phyloP scores from a whole-genome alignment of 2,329 filamentous ascomycete species.

The Penicillium sp. region DNA sequence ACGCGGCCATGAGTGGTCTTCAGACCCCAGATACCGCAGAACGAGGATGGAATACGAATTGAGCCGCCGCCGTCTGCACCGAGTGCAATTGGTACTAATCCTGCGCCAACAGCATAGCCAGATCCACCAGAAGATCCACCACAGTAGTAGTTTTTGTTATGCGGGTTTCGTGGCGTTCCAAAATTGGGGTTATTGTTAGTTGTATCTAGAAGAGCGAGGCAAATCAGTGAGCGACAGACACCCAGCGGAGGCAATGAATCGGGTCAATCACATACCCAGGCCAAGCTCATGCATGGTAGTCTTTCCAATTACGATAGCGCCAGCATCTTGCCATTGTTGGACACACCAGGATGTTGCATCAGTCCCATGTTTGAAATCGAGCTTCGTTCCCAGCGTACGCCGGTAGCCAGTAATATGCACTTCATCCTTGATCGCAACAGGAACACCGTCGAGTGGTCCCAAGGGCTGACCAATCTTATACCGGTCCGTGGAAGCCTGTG shows the following conservation, averaged over 20 bases:
- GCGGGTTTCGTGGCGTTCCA: constrained; percentile 77
- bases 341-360: constrained; percentile 71
- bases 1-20: constrained; percentile 77
- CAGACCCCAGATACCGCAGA: constrained; percentile 80
- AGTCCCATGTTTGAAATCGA: constrained; percentile 57
- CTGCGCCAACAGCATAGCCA: constrained; percentile 69
- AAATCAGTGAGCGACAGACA: not conserved
- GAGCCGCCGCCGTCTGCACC: constrained; percentile 78
- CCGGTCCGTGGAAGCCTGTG: constrained; percentile 71
- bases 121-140: constrained; percentile 81
- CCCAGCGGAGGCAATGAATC: not conserved
- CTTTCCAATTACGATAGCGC: constrained; percentile 75
- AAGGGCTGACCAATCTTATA: constrained; percentile 69
- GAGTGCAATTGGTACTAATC: constrained; percentile 71
- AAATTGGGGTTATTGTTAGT: constrained; percentile 79
- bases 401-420: constrained; percentile 71
- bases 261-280: constrained; percentile 54
- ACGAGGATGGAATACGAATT: constrained; percentile 72
- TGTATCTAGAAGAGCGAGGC: constrained; percentile 56
- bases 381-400: constrained; percentile 65
- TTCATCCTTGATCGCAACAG: constrained; percentile 83
- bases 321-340: constrained; percentile 70
- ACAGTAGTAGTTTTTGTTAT: constrained; percentile 75
- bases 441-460: constrained; percentile 77
- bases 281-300: constrained; percentile 81